A percentile compares a stretch with the other conserved stretches of the same genome.
Evolutionary conservation across 2,329 filamentous ascomycete genomes (phyloP).

Genomic region (Trichoderma gracile): DNA sequence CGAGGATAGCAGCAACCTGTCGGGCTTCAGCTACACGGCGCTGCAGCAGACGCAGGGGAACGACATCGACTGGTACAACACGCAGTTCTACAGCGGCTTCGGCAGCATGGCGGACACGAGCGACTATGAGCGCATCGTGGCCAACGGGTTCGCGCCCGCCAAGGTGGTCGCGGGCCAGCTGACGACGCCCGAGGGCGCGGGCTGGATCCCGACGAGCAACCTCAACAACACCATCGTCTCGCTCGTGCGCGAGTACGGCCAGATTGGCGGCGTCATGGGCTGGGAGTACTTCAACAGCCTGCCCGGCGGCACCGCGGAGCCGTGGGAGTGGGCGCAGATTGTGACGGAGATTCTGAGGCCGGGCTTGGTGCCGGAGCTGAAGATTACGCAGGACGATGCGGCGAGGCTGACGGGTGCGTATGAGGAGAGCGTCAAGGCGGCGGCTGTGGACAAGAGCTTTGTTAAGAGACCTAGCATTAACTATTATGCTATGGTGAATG

Average conservation of each 20-base stretch:
- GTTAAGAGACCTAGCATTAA: slow-evolving; percentile 9
- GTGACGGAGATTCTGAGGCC: slow-evolving; percentile 35
- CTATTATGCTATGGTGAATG: slow-evolving; percentile 23
- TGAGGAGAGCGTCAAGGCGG: slow-evolving; percentile 15
- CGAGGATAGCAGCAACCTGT: slow-evolving; percentile 62
- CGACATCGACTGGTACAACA: slow-evolving; percentile 78
- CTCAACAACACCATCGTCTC: slow-evolving; percentile 45
- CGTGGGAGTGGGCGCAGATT: slow-evolving; percentile 73
- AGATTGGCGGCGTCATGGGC: slow-evolving; percentile 82
- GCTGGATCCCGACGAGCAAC: slow-evolving; percentile 48
- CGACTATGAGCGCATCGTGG: slow-evolving; percentile 49
- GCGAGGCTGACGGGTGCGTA: slow-evolving; percentile 26
- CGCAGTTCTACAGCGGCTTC: slow-evolving; percentile 89
- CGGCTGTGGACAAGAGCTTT: neutral
- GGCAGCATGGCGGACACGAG: slow-evolving; percentile 51
- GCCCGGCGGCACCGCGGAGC: slow-evolving; percentile 51
- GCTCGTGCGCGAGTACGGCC: slow-evolving; percentile 54
- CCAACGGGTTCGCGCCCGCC: slow-evolving; percentile 66
- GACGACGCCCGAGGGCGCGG: slow-evolving; percentile 65
- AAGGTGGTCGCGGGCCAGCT: slow-evolving; percentile 76
- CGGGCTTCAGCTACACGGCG: slow-evolving; percentile 74
- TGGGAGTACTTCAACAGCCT: slow-evolving; percentile 84
- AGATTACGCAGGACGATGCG: slow-evolving; percentile 27
- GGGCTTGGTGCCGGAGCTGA: slow-evolving; percentile 24
- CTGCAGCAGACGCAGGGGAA: slow-evolving; percentile 64